Conservation (phyloP, 345 rosid species). For the Hevea brasiliensis region DNA sequence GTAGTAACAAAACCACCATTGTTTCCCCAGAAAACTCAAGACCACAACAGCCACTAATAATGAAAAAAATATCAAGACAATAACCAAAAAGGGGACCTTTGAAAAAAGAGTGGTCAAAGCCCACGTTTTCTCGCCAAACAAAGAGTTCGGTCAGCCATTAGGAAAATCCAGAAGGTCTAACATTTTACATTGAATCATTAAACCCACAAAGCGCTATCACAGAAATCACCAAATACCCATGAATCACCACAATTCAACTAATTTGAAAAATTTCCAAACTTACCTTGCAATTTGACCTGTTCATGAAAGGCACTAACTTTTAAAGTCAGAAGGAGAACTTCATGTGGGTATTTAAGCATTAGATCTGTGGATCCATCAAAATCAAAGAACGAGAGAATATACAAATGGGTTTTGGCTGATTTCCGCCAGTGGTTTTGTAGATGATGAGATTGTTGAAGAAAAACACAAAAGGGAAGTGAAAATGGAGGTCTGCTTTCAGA, state of each 20-base stretch:
- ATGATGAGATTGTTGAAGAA: conserved; percentile 20
- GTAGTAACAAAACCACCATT: conserved; percentile 12
- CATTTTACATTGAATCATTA: conserved; percentile 12
- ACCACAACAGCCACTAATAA: conserved; percentile 19
- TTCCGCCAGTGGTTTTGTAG: neutral
- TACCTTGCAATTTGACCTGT: conserved; percentile 36
- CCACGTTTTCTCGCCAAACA: conserved; percentile 10
- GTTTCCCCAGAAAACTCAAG: conserved; percentile 12
- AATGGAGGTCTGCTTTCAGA: conserved; percentile 6
- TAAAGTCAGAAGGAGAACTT: conserved; percentile 23
- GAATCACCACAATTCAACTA: conserved; percentile 13
- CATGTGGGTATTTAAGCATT: conserved; percentile 31
- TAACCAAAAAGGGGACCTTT: conserved; percentile 9
- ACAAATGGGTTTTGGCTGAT: neutral
- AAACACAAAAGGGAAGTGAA: conserved; percentile 13
- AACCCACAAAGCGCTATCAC: neutral
- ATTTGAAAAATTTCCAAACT: conserved; percentile 17
- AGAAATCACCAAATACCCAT: conserved; percentile 6
- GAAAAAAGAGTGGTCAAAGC: conserved; percentile 34
- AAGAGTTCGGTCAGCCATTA: conserved; percentile 18
- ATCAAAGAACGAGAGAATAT: conserved; percentile 4
- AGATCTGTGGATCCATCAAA: conserved; percentile 63
- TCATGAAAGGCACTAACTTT: conserved; percentile 9
- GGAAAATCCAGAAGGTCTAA: too few relatives aligned
- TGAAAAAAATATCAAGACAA: conserved; percentile 23